phyloP scores from a whole-genome alignment of 805 yeast species.

The Alloascoidea africana region DNA sequence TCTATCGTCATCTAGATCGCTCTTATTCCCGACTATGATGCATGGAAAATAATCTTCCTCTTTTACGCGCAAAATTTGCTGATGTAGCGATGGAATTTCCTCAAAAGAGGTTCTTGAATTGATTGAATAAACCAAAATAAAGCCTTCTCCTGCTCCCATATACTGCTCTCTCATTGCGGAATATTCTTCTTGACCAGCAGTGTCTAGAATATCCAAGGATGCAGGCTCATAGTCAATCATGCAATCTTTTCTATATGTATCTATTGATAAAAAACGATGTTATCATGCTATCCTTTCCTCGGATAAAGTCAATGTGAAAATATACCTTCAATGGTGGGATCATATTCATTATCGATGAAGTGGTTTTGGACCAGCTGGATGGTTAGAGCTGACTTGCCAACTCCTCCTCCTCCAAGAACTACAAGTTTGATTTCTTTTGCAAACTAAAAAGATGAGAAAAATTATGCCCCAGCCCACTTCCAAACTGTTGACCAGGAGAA shows the following conservation, averaged over 20 bases:
- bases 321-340: slow-evolving; percentile 95
- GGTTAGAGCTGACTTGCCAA: slow-evolving; percentile 89
- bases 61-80: slow-evolving; percentile 66
- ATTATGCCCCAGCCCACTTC: too few species aligned
- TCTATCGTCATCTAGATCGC: slow-evolving; percentile 62
- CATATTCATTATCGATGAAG: slow-evolving; percentile 94
- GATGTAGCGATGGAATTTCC: slow-evolving; percentile 66
- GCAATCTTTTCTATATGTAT: slow-evolving; percentile 61
- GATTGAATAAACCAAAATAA: slow-evolving; percentile 72
- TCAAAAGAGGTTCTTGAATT: slow-evolving; percentile 75
- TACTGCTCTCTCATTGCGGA: slow-evolving; percentile 88
- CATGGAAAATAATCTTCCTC: slow-evolving; percentile 66
- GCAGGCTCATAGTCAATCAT: slow-evolving; percentile 68
- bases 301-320: too few species aligned
- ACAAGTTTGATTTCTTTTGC: slow-evolving; percentile 74
- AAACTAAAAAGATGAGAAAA: too few species aligned
- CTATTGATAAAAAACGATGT: too few species aligned
- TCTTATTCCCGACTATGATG: slow-evolving; percentile 65
- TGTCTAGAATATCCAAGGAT: slow-evolving; percentile 78
- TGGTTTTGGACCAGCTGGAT: slow-evolving; percentile 90
- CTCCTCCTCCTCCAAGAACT: slow-evolving; percentile 94
- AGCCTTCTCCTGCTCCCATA: slow-evolving; percentile 94
- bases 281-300: slow-evolving; percentile 3
- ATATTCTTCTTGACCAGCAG: slow-evolving; percentile 97
- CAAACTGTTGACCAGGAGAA: too few species aligned